Percentiles rank a stretch among this genome's conserved stretches.
phyloP scores from a whole-genome alignment of 352 stramenopile genomes.

The Phytopythium cucurbitacearum region DNA sequence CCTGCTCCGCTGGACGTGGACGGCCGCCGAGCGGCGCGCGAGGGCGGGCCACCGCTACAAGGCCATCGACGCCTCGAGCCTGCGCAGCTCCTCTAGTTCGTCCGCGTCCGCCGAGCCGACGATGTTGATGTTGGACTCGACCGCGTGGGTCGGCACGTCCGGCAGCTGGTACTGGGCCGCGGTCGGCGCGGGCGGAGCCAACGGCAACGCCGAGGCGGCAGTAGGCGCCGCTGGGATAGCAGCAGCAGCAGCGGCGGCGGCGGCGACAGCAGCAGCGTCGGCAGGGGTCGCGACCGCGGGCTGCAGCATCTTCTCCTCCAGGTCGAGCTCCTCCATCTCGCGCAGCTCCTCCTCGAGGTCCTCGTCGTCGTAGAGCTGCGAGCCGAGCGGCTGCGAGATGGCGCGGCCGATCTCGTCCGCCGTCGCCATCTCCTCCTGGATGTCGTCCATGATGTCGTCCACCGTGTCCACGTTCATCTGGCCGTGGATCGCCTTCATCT shows the following conservation, averaged over 20 bases:
- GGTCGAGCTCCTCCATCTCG: conserved; percentile 90
- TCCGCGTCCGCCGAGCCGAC: conserved; percentile 70
- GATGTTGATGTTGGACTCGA: conserved; percentile 78
- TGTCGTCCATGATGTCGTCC: conserved; percentile 98
- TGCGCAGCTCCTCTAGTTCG: conserved; percentile 79
- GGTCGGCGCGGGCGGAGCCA: conserved; percentile 16
- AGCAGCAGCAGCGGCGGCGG: conserved; percentile 12
- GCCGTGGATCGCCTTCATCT: conserved; percentile 95
- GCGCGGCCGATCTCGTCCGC: conserved; percentile 92
- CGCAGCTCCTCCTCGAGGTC: conserved; percentile 94
- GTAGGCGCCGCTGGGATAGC: conserved; percentile 8
- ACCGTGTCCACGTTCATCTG: conserved; percentile 96
- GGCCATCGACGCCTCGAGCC: conserved; percentile 85
- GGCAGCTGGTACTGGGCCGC: conserved; percentile 63
- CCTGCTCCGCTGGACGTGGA: too few relatives aligned
- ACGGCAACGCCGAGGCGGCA: conserved; percentile 6
- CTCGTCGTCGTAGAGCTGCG: conserved; percentile 91
- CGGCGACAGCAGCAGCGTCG: conserved; percentile 13
- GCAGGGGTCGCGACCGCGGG: conserved; percentile 19
- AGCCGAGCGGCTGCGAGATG: conserved; percentile 92
- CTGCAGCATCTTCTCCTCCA: conserved; percentile 86
- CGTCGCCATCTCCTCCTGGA: conserved; percentile 96
- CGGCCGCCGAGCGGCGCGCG: not conserved
- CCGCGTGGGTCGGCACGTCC: conserved; percentile 67
- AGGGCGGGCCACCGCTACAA: conserved; percentile 26